Base-by-base conservation (phyloP, 345 rosid genomes). In the Turnera subulata region DNA sequence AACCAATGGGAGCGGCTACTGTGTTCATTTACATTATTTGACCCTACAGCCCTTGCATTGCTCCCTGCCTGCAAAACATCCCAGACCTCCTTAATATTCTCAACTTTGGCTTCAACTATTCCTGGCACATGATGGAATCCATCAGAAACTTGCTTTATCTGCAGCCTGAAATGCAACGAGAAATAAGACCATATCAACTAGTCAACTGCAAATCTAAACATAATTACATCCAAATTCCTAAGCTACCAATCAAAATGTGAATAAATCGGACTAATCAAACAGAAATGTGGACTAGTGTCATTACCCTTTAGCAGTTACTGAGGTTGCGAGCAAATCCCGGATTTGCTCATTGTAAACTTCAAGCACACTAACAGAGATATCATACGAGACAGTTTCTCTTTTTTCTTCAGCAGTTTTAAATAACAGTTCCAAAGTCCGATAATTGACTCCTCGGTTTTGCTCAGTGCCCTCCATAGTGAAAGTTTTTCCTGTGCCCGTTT, bases 1-100 rank as follows among this genome's bases (percentile, higher is more conserved):
- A 35, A 64, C 68, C 68, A 64, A 20, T 64, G 68, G n/a, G 68
- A 64, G 17, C 68, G 56, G 42, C 68, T 64, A 49, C 68, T 64
- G 20, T 50, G 62, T 48, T 55, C 68, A 55, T 64, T 64, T 19
- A 64, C 68, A 56, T 64, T 56, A 20, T 64, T 64, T 20, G 67
- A 63, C 35, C 67, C 67, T 22, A 63, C 61, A 16, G 60, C 54
- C 18, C 67, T 55, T n/a, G 60, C 61, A 23, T 63, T 46, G 23
- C 67, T 55, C 46, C 67, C 67, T 15, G 24, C 52, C 38, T 55
- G 67, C 48, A 63, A 38, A 46, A 63, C 59, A 16, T 63, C 46
- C 67, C 67, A 63, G 24, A 24, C 60, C 53, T 63, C 47, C 11
- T 63, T 38, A 37, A 63, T 24, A 23, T 55, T 55, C 55, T 55